Base-by-base conservation (phyloP, 495 filamentous ascomycete genomes). In the Elasticomyces elasticus region DNA sequence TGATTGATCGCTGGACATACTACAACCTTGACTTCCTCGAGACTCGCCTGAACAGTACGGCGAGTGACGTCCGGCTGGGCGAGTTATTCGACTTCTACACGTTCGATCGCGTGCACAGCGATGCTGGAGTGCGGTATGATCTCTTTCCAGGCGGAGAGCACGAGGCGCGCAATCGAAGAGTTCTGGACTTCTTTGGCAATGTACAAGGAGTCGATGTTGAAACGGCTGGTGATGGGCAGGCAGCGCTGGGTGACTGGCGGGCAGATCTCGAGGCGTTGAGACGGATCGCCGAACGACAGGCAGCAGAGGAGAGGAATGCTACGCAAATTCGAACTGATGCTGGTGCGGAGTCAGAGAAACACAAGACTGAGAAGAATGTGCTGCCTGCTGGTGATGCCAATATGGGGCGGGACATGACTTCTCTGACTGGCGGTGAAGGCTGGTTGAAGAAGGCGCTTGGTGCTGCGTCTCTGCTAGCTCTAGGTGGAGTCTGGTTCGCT, bases 171-270 rank as follows among this genome's bases (percentile, higher is more conserved):
- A 76, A 84, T 49, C 80, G 90, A 43, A 74, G 81, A 23, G 77
- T 98, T 43, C 94, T 94, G 59, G 92, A 98, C 68, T 98, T 98
- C 71, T 98, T 98, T 64, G 92, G 92, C 1, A 98, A 97, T 67
- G 89, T 96, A 5, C 92, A 97, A 66, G 92, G 89, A 57, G 89
- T 98, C 13, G 90, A 97, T 70, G 79, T 96, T 2, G 89, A 94
- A 47, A 75, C 69, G 23, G 40, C 23, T 23, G 40, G 35, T 12
- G 68, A 69, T 13, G 74, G 87, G 65, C 80, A 83, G 59, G 83
- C 92, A 64, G 89, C 94, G 58, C 66, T 94, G 59, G 71, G 83
- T 46, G 75, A 69, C n/a, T 74, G 87, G 66, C 80, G 83, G 59
- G 83, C 92, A 64, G 89, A 95, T 59, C 67, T 94, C 57, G 70